Conservation (phyloP, 148 eudicot genomes). For the Dianthus caryophyllus region DNA sequence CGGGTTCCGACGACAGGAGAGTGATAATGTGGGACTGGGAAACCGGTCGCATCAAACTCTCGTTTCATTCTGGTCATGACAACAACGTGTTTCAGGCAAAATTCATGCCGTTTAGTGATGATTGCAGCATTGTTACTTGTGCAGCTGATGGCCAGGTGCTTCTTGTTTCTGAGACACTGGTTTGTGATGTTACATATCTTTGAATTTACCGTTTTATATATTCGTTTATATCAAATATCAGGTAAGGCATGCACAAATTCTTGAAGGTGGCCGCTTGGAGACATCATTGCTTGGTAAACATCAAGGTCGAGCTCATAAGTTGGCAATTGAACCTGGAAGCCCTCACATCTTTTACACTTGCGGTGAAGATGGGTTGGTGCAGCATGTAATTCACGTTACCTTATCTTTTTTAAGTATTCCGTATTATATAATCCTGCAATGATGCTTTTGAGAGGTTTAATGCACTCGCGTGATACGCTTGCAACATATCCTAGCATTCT, state of each 20-base stretch:
- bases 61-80: conserved; percentile 71
- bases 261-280: conserved; percentile 55
- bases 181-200: neutral
- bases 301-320: conserved; percentile 72
- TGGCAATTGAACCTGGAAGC: conserved; percentile 93
- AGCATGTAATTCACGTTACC: conserved; percentile 50
- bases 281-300: conserved; percentile 64
- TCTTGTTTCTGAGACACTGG: neutral
- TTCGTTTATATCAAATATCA: conserved; percentile 21
- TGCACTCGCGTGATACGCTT: neutral
- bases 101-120: conserved; percentile 76
- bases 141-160: conserved; percentile 96
- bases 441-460: neutral
- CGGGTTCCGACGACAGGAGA: conserved; percentile 89
- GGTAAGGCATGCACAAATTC: conserved; percentile 78
- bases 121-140: conserved; percentile 76
- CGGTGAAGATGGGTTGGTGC: conserved; percentile 91
- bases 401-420: conserved; percentile 4
- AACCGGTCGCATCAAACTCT: conserved; percentile 53
- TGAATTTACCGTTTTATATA: conserved; percentile 1
- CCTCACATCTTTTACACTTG: conserved; percentile 83
- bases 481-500: neutral
- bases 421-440: neutral
- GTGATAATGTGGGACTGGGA: conserved; percentile 92
- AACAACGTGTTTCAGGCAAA: conserved; percentile 92